Conservation (phyloP, 2,329 filamentous ascomycete genomes). For the Teratosphaeria gauchensis region DNA sequence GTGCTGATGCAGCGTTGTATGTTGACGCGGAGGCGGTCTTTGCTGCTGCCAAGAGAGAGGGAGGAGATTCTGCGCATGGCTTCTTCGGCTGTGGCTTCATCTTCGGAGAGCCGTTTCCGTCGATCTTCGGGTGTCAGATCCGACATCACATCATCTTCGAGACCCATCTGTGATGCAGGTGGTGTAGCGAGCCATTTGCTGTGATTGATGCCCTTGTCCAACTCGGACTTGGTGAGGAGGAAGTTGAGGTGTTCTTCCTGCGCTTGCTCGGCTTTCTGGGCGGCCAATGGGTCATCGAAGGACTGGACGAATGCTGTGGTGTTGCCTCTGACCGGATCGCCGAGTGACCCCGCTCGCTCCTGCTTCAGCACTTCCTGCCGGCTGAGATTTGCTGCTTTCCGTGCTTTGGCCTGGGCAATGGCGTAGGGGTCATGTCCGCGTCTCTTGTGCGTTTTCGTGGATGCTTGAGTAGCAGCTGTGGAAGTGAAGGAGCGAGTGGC, state of each 20-base stretch:
- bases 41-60: slow-evolving; percentile 65
- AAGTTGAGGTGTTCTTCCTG: slow-evolving; percentile 56
- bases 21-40: slow-evolving; percentile 72
- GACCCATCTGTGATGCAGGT: neutral
- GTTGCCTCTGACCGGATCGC: slow-evolving; percentile 70
- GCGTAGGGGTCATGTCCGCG: slow-evolving; percentile 72
- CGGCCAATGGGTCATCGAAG: slow-evolving; percentile 52
- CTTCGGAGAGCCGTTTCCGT: slow-evolving; percentile 18
- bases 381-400: slow-evolving; percentile 72
- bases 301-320: slow-evolving; percentile 76
- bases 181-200: slow-evolving; percentile 49
- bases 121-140: slow-evolving; percentile 36
- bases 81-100: slow-evolving; percentile 53
- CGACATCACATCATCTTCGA: neutral
- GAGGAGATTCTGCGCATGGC: slow-evolving; percentile 72
- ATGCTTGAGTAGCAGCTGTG: slow-evolving; percentile 54
- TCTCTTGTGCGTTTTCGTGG: slow-evolving; percentile 41
- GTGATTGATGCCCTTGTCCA: slow-evolving; percentile 55
- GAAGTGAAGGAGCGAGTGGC: slow-evolving; percentile 41
- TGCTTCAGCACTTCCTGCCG: slow-evolving; percentile 60
- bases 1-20: slow-evolving; percentile 73
- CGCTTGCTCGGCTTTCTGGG: slow-evolving; percentile 17
- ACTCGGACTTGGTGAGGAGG: slow-evolving; percentile 58
- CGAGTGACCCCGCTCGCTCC: slow-evolving; percentile 55
- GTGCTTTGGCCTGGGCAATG: slow-evolving; percentile 69